Percentiles rank a stretch among this genome's conserved stretches.
phyloP scores from a whole-genome alignment of 163 green algal species.

The Coccomyxa subellipsoidea region DNA sequence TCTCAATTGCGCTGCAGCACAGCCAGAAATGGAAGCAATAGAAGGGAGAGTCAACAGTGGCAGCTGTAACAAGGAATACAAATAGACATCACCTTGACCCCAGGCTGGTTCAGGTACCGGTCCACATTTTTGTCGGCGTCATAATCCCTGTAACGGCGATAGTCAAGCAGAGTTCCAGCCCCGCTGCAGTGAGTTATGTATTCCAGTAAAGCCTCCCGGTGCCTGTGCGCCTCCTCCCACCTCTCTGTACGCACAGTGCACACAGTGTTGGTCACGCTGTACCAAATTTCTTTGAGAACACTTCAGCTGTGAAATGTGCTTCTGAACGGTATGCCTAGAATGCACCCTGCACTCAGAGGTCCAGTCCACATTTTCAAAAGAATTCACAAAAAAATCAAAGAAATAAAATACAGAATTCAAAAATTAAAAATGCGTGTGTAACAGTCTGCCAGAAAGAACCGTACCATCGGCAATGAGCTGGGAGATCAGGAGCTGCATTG shows the following conservation, averaged over 20 bases:
- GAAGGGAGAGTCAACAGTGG: too few relatives aligned
- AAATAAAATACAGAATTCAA: too few relatives aligned
- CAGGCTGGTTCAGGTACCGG: constrained; percentile 49
- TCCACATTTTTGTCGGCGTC: constrained; percentile 48
- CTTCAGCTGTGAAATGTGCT: too few relatives aligned
- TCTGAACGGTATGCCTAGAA: too few relatives aligned
- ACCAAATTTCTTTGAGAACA: too few relatives aligned
- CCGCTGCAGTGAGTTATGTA: constrained; percentile 39
- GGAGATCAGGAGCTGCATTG: constrained; percentile 29
- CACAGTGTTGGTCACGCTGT: neutral
- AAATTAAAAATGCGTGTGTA: too few relatives aligned
- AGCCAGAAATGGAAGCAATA: too few relatives aligned
- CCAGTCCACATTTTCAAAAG: too few relatives aligned
- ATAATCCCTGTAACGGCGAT: constrained; percentile 44
- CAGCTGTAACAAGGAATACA: neutral
- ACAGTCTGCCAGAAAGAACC: too few relatives aligned
- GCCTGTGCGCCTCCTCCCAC: constrained; percentile 44
- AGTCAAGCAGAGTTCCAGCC: constrained; percentile 54
- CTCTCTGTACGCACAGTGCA: constrained; percentile 14
- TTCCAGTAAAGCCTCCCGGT: constrained; percentile 30
- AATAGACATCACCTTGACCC: constrained; percentile 26
- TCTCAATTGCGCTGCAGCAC: too few relatives aligned
- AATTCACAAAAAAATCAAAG: too few relatives aligned
- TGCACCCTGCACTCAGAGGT: too few relatives aligned
- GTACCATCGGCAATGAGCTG: constrained; percentile 28